These are phyloP conservation scores for Lenzites betulinus DNA, from an alignment of 768 basidiomycete genomes.

Conservation along the genomic window DNA sequence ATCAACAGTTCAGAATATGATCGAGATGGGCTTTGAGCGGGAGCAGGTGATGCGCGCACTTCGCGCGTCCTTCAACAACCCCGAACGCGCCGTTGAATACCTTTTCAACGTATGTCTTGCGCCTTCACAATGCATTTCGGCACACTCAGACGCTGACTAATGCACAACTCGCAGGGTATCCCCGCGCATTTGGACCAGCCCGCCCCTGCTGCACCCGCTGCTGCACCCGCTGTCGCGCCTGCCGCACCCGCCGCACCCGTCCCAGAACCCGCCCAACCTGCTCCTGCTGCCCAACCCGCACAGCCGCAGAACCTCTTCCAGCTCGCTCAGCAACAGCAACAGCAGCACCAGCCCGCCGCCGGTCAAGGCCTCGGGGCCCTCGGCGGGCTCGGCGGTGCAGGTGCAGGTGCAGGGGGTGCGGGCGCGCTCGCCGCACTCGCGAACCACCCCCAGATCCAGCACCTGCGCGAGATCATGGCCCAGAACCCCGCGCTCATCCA, in stretches of 20 bases:
- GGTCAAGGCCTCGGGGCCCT: slow-evolving; percentile 35
- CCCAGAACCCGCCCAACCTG: slow-evolving; percentile 36
- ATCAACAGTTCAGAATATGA: slow-evolving; percentile 76
- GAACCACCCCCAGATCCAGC: slow-evolving; percentile 64
- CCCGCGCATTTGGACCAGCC: slow-evolving; percentile 67
- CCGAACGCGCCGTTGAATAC: slow-evolving; percentile 98
- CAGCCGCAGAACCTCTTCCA: slow-evolving; percentile 83
- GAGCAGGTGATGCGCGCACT: slow-evolving; percentile 85
- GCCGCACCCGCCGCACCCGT: slow-evolving; percentile 42
- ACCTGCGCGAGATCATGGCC: slow-evolving; percentile 69
- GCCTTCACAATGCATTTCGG: not conserved
- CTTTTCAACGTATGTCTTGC: slow-evolving; percentile 74
- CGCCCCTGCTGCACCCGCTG: slow-evolving; percentile 38
- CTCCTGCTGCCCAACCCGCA: not conserved
- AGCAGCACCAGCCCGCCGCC: slow-evolving; percentile 36
- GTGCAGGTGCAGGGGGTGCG: slow-evolving; percentile 39
- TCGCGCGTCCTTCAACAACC: slow-evolving; percentile 95
- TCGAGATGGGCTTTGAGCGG: slow-evolving; percentile 91
- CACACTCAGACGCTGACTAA: slow-evolving; percentile 9
- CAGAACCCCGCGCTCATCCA: slow-evolving; percentile 82
- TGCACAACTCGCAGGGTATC: slow-evolving; percentile 60
- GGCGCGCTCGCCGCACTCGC: slow-evolving; percentile 54
- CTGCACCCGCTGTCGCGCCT: slow-evolving; percentile 39
- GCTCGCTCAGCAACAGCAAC: slow-evolving; percentile 76
- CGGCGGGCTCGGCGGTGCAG: slow-evolving; percentile 32